phyloP scores from a whole-genome alignment of 768 basidiomycete species.

The Cystofilobasidium macerans region DNA sequence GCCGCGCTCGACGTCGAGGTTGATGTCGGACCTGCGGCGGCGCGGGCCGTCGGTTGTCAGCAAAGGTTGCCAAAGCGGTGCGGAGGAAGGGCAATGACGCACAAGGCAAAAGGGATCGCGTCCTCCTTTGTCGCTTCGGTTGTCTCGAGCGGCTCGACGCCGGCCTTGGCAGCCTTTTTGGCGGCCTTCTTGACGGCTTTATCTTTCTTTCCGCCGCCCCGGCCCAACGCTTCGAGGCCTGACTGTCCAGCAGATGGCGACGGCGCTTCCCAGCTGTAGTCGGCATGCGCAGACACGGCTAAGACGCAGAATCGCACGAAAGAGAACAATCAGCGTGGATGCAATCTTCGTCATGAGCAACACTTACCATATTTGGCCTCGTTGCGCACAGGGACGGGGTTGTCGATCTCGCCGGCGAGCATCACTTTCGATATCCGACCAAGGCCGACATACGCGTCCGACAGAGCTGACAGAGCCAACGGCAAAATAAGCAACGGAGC shows the following conservation, averaged over 20 bases:
- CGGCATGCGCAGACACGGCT: slow-evolving; percentile 41
- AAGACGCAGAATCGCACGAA: neutral
- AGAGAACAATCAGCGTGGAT: neutral
- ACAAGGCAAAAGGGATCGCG: slow-evolving; percentile 44
- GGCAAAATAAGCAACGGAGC: slow-evolving; percentile 51
- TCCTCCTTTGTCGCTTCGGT: slow-evolving; percentile 14
- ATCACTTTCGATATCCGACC: slow-evolving; percentile 46
- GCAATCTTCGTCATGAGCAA: no score
- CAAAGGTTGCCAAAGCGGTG: neutral
- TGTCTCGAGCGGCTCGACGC: no score
- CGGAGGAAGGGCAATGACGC: neutral
- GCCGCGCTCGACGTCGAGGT: slow-evolving; percentile 30
- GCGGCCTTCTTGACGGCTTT: slow-evolving; percentile 19
- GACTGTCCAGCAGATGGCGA: slow-evolving; percentile 6
- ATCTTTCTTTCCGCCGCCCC: slow-evolving; percentile 32
- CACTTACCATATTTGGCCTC: slow-evolving; percentile 34
- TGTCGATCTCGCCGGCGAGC: slow-evolving; percentile 36
- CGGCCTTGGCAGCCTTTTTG: slow-evolving; percentile 27
- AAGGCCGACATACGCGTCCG: slow-evolving; percentile 48
- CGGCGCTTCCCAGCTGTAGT: slow-evolving; percentile 32
- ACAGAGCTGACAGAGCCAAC: slow-evolving; percentile 44
- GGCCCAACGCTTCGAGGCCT: slow-evolving; percentile 4
- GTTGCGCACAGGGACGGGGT: slow-evolving; percentile 41
- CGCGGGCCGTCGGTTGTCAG: neutral
- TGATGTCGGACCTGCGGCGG: slow-evolving; percentile 37